phyloP scores from a whole-genome alignment of 306 rosid genomes.

The Cucumis hystrix region DNA sequence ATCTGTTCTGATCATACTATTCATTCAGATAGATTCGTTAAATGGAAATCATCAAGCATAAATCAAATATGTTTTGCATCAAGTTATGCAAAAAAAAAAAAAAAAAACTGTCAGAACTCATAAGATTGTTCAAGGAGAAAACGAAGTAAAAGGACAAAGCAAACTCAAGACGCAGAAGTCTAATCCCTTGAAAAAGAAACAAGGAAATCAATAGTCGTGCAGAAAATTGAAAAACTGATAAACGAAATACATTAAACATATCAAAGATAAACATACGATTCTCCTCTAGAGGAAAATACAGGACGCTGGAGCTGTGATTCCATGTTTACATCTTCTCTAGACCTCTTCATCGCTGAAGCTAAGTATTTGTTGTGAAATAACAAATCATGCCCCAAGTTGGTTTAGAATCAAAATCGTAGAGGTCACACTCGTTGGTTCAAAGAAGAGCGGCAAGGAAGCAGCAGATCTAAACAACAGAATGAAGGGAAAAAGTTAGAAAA shows the following conservation, averaged over 20 bases:
- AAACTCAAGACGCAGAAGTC: not conserved
- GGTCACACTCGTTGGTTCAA: conserved; percentile 32
- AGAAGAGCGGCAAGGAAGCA: conserved; percentile 22
- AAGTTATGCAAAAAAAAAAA: not conserved
- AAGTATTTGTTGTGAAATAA: conserved; percentile 17
- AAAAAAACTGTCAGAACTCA: not conserved
- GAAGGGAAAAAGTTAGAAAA: conserved; percentile 4
- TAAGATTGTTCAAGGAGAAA: not conserved
- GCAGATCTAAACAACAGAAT: conserved; percentile 45
- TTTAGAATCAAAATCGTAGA: conserved; percentile 22
- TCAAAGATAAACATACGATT: conserved; percentile 34
- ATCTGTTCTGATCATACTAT: not conserved
- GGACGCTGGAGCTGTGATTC: conserved; percentile 59
- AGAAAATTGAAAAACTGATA: not conserved
- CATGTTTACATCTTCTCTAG: conserved; percentile 50
- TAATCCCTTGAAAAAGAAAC: not conserved
- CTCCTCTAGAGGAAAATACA: conserved; percentile 45
- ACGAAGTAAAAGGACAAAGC: not conserved
- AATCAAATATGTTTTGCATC: not conserved
- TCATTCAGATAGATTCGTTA: not conserved
- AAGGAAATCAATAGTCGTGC: not conserved
- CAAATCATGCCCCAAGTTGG: conserved; percentile 47
- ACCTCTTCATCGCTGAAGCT: conserved; percentile 60
- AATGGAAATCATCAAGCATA: not conserved
- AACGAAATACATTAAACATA: not conserved